Conservation (phyloP, 768 basidiomycete genomes). For the Sarcodon aspratus region DNA sequence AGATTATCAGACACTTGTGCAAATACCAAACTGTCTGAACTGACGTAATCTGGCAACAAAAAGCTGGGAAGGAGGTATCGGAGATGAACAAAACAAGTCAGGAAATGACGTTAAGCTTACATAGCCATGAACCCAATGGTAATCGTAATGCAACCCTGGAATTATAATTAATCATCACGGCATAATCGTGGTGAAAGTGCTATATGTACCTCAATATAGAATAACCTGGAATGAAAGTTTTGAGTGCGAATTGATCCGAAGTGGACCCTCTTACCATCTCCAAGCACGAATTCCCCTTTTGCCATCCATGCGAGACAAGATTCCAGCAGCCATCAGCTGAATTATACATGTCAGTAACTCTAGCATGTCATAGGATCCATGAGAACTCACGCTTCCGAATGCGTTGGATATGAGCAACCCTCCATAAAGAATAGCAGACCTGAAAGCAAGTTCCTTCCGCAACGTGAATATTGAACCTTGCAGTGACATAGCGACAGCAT, state of each 20-base stretch:
- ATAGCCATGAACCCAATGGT: constrained; percentile 41
- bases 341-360: too few relatives aligned
- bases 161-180: background rate
- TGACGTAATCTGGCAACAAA: constrained; percentile 47
- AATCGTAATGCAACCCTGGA: constrained; percentile 54
- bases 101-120: constrained; percentile 19
- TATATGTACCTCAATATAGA: constrained; percentile 48
- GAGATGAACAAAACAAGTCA: background rate
- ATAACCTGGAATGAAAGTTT: constrained; percentile 34
- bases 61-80: constrained; percentile 25
- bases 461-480: background rate
- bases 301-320: constrained; percentile 60
- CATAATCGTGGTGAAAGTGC: background rate
- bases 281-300: constrained; percentile 55
- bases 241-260: background rate
- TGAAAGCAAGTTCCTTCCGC: constrained; percentile 51
- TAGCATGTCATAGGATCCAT: background rate
- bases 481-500: background rate
- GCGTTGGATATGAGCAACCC: constrained; percentile 56
- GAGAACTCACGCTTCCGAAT: constrained; percentile 42
- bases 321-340: constrained; percentile 65
- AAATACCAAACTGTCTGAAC: constrained; percentile 8
- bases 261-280: constrained; percentile 41
- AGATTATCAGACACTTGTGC: background rate
- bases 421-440: constrained; percentile 47